phyloP scores from a whole-genome alignment of 1,284 basidiomycete species.

The Cutaneotrichosporon cyanovorans region DNA sequence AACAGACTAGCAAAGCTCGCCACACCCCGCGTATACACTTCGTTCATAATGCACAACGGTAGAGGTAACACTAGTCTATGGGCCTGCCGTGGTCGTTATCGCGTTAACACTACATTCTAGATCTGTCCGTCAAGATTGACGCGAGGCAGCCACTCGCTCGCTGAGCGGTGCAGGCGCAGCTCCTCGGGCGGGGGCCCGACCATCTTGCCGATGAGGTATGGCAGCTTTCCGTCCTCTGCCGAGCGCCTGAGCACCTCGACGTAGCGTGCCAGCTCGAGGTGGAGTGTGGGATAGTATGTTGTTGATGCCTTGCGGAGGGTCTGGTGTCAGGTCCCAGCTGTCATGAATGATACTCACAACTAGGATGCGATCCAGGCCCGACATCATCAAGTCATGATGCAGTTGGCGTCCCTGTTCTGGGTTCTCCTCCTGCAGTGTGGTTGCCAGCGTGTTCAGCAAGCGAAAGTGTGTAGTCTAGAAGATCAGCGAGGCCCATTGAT shows the following conservation, averaged over 20 bases:
- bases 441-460: slow-evolving; percentile 69
- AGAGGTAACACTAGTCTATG: neutral
- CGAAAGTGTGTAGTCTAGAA: slow-evolving; percentile 77
- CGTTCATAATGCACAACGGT: slow-evolving; percentile 18
- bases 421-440: slow-evolving; percentile 56
- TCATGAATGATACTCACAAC: slow-evolving; percentile 32
- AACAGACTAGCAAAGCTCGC: neutral
- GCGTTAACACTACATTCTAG: neutral
- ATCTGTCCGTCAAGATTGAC: neutral
- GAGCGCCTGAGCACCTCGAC: slow-evolving; percentile 53
- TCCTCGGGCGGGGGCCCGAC: slow-evolving; percentile 38
- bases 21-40: neutral
- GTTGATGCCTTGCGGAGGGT: slow-evolving; percentile 85
- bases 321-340: slow-evolving; percentile 48
- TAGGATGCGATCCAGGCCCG: slow-evolving; percentile 62
- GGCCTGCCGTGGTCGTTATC: neutral
- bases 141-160: slow-evolving; percentile 13
- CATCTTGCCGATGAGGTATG: slow-evolving; percentile 40
- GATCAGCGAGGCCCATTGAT: neutral
- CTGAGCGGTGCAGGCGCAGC: slow-evolving; percentile 16
- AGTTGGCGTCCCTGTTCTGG: slow-evolving; percentile 62
- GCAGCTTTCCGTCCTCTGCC: slow-evolving; percentile 29
- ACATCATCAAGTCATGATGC: slow-evolving; percentile 75
- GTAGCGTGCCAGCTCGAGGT: slow-evolving; percentile 83
- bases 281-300: slow-evolving; percentile 83